Evolutionary conservation across 768 basidiomycete genomes (phyloP), one percentile per base, ranked within the genome.

Genomic region (Lactarius indigo): DNA sequence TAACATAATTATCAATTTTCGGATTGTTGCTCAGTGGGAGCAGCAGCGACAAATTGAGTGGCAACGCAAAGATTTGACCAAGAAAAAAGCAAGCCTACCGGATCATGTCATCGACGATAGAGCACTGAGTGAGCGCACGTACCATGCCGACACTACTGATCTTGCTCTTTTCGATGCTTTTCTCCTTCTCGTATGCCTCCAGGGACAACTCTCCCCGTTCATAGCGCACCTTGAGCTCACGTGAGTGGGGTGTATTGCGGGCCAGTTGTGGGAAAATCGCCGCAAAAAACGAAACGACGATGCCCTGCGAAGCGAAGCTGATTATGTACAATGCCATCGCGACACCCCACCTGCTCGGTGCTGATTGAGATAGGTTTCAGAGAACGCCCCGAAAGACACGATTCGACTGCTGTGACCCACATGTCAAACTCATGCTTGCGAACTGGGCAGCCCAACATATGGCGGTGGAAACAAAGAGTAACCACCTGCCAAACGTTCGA

Each of bases 91-190:
- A 90, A 61, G 82, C 85, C 91, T 91, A 60, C 31, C 44, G 5
- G 26, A 54, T 6, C 13, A 56, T 30, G 67, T 59, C 6, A 35
- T 33, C 17, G 15, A 18, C 15, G 30, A 30, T 18, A 37, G 1
- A 26, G 15, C 2, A n/a, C 2, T 26, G 7, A 52, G 50, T 4
- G 17, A 20, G 28, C 44, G 2, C 42, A 26, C 82, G 57, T 57
- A 91, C 91, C 52, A 89, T 92, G 72, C 88, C 90, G 69, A 92
- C 90, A 71, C 92, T 93, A 72, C 91, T 91, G 65, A 94, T 89
- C 68, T 87, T 78, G 68, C 92, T 94, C 82, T 92, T 92, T 78
- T 93, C 90, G 54, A 93, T 71, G 37, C 88, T 89, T 71, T 92
- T 90, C 72, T 90, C 90, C 20, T 69, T 73, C 71, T 92, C 91